Evolutionary conservation across 345 rosid species (phyloP).

Genomic region (Citrus inodora): DNA sequence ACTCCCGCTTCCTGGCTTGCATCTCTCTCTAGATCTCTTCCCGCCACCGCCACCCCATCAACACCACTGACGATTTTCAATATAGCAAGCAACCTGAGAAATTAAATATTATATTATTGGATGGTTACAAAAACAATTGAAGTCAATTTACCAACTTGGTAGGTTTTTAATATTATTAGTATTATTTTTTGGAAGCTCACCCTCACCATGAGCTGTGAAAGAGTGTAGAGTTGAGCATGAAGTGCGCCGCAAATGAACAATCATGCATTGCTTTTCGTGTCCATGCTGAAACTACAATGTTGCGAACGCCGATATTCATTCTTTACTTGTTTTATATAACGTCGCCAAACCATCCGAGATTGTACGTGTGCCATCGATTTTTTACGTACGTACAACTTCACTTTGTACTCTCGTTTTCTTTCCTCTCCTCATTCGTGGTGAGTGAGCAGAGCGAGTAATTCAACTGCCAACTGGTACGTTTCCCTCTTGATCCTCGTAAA

Average conservation of each 20-base stretch:
- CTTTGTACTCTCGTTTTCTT: not conserved
- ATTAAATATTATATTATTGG: not conserved
- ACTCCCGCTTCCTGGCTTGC: conserved; percentile 17
- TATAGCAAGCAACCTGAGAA: not conserved
- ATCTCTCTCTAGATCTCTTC: not conserved
- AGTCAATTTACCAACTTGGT: conserved; percentile 21
- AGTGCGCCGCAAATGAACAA: conserved; percentile 51
- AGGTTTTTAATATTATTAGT: not conserved
- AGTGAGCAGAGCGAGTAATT: too few relatives aligned
- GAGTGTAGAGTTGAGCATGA: conserved; percentile 28
- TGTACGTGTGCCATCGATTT: not conserved
- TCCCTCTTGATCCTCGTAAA: not conserved
- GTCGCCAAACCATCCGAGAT: not conserved
- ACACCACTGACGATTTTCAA: conserved; percentile 6
- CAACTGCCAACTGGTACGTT: not conserved
- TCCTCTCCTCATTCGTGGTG: too few relatives aligned
- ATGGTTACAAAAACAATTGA: not conserved
- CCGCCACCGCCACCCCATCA: conserved; percentile 17
- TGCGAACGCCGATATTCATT: not conserved
- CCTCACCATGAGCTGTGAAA: conserved; percentile 11
- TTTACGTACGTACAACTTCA: too few relatives aligned
- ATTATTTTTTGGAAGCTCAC: not conserved
- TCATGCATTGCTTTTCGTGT: conserved; percentile 23
- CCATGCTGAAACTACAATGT: conserved; percentile 9
- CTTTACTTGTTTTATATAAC: not conserved